phyloP scores from a whole-genome alignment of 257 asterid species.

The Gynochthodes officinalis region DNA sequence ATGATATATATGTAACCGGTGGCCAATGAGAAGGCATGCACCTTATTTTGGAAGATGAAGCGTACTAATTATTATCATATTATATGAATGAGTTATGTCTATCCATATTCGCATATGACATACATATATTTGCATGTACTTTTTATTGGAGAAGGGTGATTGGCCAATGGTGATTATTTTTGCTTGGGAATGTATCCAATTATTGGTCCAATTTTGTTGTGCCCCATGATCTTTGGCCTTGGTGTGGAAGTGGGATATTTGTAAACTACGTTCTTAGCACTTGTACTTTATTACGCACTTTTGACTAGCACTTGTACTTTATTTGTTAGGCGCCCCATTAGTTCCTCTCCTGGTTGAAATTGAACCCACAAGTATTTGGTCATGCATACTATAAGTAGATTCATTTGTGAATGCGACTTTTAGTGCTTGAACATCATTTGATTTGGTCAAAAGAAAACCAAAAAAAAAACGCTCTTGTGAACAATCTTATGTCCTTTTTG shows the following conservation, averaged over 20 bases:
- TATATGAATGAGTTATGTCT: background rate
- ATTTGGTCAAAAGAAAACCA: no score
- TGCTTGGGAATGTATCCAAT: conserved; percentile 13
- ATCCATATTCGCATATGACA: background rate
- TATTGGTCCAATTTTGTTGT: conserved; percentile 12
- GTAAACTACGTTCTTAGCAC: background rate
- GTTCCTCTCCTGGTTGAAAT: background rate
- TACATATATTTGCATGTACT: background rate
- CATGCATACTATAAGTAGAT: no score
- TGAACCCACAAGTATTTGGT: background rate
- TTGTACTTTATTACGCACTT: no score
- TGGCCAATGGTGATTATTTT: conserved; percentile 4
- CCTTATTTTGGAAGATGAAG: conserved; percentile 1
- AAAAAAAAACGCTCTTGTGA: no score
- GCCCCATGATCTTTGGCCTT: conserved; percentile 1
- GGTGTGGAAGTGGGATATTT: background rate
- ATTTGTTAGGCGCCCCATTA: no score
- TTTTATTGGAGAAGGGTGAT: background rate
- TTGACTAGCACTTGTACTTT: background rate
- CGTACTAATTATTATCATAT: background rate
- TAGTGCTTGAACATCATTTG: no score
- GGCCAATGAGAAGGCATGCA: conserved; percentile 34
- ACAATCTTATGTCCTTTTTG: no score
- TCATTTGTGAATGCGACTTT: no score
- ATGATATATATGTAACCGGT: conserved; percentile 26